Evolutionary conservation across 768 basidiomycete genomes (phyloP), one percentile per base, ranked within the genome.

Genomic region (Amanita thiersii): DNA sequence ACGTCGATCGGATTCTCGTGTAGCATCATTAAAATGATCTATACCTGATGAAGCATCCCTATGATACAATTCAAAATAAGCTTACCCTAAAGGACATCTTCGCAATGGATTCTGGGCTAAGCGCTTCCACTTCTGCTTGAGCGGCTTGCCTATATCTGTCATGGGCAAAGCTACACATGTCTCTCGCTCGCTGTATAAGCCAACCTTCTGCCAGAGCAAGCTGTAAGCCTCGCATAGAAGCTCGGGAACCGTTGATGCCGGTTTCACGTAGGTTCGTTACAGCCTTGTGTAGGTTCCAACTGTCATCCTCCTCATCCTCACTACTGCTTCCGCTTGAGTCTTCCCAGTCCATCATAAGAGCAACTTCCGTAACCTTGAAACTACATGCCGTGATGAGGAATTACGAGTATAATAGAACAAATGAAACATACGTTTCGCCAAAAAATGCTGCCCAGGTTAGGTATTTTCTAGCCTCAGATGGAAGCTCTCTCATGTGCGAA

Each of bases 91-190:
- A 73, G 10, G 78, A 79, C 81, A 85, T 85, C 54, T 75, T 81
- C 17, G 79, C 70, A 33, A 75, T 60, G 1, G 63, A 56, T 11
- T 70, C 69, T 39, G 60, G 57, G 0, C 79, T 64, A 9, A 82
- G 64, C 3, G 55, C 57, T 29, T 69, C 66, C 0, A 69, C 75
- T 55, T 82, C 79, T 3, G 69, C 71, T 49, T 79, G 73, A 6
- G 78, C 80, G 7, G 82, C 82, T 56, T 83, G 81, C 6, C 81
- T 71, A 58, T 83, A 86, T 33, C 81, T 66, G 53, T 85, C 82
- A 56, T 86, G 82, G 3, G 79, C 65, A 57, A 84, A 83, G 50
- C 73, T 79, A 57, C 80, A 83, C 81, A 84, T 82, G 50, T 85
- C 82, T 25, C 82, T 64, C 3, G 79, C 82, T 37, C 79, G 64